Base-by-base conservation (phyloP, 495 filamentous ascomycete genomes). In the Bryoglossum gracile region DNA sequence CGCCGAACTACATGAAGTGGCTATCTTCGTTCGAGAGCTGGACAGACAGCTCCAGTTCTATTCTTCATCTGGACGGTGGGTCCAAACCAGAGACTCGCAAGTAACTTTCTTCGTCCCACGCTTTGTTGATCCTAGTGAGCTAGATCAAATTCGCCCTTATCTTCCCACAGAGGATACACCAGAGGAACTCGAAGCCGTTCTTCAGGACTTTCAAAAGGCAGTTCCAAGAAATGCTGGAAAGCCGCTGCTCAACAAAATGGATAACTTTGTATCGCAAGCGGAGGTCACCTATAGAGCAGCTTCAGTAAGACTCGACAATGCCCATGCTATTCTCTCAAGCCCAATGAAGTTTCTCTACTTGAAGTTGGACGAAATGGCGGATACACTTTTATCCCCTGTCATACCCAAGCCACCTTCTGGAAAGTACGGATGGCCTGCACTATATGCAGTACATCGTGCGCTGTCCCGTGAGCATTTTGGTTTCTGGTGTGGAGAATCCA, bases 21-120 rank as follows among this genome's bases (percentile, higher is more conserved):
- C 80, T 22, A 73, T 94, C 22, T 89, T 82, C 58, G 68, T 91
- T 10, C 78, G 78, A 17, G 74, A 76, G 11, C 59, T 86, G 42
- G 74, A 78, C 36, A 70, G 67, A 43, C 73, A 79, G 45, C 65
- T 70, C 39, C 86, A 94, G 46, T 89, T 84, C 59, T 89, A 89
- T 60, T 82, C 81, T 0, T 71, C 72, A 38, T 69, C 74, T 23
- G 89, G 89, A 18, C 78, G 80, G 53, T 94, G 86, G 86, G 68
- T 83, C n/a, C 69, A 82, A 28, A 68, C 70, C 39, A 55, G 51
- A 1, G 51, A 62, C 4, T 55, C 65, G 34, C 57, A 65, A 37
- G 56, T 81, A 5, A 69, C 76, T 39, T 91, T 82, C 60, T 72
- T 78, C 4, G 68, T 90, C 41, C 80, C 79, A 46, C 64, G 65